Percentiles rank a stretch among this genome's conserved stretches.
These are phyloP conservation scores for Scalesia atractyloides DNA, from an alignment of 129 eudicot genomes.

Conservation along the genomic window DNA sequence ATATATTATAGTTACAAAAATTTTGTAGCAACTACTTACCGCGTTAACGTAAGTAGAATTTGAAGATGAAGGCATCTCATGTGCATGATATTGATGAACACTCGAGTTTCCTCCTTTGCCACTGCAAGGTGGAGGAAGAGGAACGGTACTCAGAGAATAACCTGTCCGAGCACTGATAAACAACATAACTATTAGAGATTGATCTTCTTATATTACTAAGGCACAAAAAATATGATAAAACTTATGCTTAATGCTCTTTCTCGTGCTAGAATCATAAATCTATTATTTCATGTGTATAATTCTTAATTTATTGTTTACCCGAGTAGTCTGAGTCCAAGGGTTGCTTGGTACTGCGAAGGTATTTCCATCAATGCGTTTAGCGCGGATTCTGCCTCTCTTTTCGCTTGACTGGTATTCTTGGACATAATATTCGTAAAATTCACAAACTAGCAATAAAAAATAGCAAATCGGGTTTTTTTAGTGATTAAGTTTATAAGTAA, in stretches of 20 bases:
- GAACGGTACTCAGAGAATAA: conserved; percentile 38
- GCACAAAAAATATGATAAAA: too few relatives aligned
- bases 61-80: conserved; percentile 43
- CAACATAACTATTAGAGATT: background rate
- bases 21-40: conserved; percentile 30
- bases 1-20: background rate
- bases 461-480: background rate
- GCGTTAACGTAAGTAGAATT: conserved; percentile 41
- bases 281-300: background rate
- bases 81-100: conserved; percentile 13
- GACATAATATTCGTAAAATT: conserved; percentile 75
- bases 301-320: conserved; percentile 42
- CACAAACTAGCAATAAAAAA: conserved; percentile 54
- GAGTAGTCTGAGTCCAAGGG: conserved; percentile 56
- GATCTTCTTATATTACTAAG: background rate
- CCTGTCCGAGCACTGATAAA: conserved; percentile 46
- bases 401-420: conserved; percentile 30
- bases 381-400: conserved; percentile 61
- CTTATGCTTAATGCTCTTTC: too few relatives aligned
- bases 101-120: conserved; percentile 25
- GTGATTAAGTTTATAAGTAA: too few relatives aligned
- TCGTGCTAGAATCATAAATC: too few relatives aligned
- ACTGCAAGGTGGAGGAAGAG: conserved; percentile 63
- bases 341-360: conserved; percentile 78
- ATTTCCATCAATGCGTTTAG: conserved; percentile 77